phyloP scores from a whole-genome alignment of 129 eudicot species.

The Flaveria ramosissima region DNA sequence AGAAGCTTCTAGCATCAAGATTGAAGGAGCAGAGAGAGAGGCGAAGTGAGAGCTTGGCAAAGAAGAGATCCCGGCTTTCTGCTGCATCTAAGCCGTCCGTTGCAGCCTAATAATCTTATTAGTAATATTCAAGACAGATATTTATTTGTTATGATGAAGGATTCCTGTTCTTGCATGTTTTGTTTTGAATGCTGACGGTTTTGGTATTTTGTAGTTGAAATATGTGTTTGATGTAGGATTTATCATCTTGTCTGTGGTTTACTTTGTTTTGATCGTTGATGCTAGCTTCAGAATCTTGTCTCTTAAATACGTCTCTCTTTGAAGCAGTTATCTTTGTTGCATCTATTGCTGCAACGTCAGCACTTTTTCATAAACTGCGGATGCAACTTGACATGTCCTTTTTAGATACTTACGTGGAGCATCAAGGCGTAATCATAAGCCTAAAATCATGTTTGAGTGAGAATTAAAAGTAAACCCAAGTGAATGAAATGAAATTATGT shows the following conservation, averaged over 20 bases:
- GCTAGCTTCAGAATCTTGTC: not conserved
- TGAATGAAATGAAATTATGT: too few relatives aligned
- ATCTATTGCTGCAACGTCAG: too few relatives aligned
- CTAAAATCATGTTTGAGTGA: too few relatives aligned
- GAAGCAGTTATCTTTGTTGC: not conserved
- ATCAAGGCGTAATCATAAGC: too few relatives aligned
- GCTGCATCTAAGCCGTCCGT: constrained; percentile 62
- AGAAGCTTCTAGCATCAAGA: constrained; percentile 68
- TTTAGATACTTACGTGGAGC: too few relatives aligned
- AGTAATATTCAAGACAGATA: not conserved
- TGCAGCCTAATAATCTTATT: constrained; percentile 33
- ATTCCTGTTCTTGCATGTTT: not conserved
- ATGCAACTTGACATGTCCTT: too few relatives aligned
- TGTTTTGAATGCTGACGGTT: not conserved
- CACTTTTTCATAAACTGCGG: too few relatives aligned
- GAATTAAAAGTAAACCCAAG: too few relatives aligned
- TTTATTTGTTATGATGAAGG: not conserved
- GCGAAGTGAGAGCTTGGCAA: constrained; percentile 80
- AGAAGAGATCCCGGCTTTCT: constrained; percentile 72
- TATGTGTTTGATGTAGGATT: not conserved
- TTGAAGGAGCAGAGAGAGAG: constrained; percentile 80
- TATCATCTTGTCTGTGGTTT: not conserved
- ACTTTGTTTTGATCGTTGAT: not conserved
- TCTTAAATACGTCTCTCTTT: not conserved
- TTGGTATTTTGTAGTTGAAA: constrained; percentile 11